Percentiles rank a stretch among this genome's conserved stretches.
Conservation (phyloP, 495 filamentous ascomycete genomes). For the Lepraria neglecta region DNA sequence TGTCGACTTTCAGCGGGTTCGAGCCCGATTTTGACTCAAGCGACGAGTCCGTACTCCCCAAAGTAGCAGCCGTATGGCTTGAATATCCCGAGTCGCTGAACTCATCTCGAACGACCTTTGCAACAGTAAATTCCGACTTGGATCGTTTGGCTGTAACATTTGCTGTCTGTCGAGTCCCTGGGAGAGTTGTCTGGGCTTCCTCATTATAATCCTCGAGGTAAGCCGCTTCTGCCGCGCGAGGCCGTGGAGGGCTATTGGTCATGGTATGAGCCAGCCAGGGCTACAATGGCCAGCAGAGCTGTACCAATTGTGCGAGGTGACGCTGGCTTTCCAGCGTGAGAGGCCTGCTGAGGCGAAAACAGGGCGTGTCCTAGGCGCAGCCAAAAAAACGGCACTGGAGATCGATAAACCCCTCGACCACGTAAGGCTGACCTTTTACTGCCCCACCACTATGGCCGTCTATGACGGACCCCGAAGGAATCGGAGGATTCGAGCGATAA, state of each 20-base stretch:
- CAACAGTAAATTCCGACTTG: slow-evolving; percentile 41
- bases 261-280: slow-evolving; percentile 18
- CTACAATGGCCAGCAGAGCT: slow-evolving; percentile 20
- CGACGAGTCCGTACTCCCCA: slow-evolving; percentile 46
- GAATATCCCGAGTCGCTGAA: slow-evolving; percentile 61
- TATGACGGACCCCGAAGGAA: slow-evolving; percentile 1
- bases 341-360: neutral
- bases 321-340: slow-evolving; percentile 12
- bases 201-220: slow-evolving; percentile 55
- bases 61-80: slow-evolving; percentile 54
- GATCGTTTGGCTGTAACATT: slow-evolving; percentile 50
- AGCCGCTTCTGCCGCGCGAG: slow-evolving; percentile 33
- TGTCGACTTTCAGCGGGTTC: slow-evolving; percentile 39
- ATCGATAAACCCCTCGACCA: slow-evolving; percentile 11
- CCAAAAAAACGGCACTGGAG: slow-evolving; percentile 4
- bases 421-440: slow-evolving; percentile 5
- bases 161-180: slow-evolving; percentile 47
- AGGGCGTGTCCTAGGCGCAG: slow-evolving; percentile 5
- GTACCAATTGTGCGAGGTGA: slow-evolving; percentile 19
- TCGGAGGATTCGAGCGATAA: neutral
- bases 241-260: slow-evolving; percentile 22
- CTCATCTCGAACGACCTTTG: slow-evolving; percentile 35
- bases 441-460: slow-evolving; percentile 2
- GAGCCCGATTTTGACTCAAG: slow-evolving; percentile 43
- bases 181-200: slow-evolving; percentile 41